These are phyloP conservation scores for Phalaenopsis hybrid DNA, from an alignment of 116 monocot genomes.

Conservation along the genomic window DNA sequence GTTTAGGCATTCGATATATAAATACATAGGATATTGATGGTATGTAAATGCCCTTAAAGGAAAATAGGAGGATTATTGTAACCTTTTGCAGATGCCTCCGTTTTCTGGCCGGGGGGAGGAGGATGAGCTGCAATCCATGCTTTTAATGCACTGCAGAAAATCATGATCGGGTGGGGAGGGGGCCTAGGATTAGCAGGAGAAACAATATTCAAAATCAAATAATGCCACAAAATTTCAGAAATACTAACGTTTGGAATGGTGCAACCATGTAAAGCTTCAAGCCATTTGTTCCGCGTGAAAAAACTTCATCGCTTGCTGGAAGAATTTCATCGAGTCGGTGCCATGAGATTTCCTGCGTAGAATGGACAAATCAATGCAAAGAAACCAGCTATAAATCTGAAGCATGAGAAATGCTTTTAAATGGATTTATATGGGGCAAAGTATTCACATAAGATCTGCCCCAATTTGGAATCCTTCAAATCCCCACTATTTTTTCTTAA, in stretches of 20 bases:
- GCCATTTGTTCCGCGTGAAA: conserved; percentile 68
- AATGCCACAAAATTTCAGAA: background rate
- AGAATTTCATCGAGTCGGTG: conserved; percentile 70
- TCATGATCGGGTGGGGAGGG: conserved; percentile 21
- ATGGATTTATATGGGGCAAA: background rate
- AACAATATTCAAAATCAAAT: background rate
- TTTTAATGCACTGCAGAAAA: conserved; percentile 1
- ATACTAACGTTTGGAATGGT: conserved; percentile 72
- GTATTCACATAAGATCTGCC: background rate
- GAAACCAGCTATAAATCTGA: background rate
- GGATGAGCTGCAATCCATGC: conserved; percentile 65
- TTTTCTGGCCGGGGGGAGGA: conserved; percentile 32
- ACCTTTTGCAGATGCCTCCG: conserved; percentile 57
- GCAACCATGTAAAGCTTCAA: conserved; percentile 99
- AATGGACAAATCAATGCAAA: background rate
- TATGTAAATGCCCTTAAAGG: too few species aligned
- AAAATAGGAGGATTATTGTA: background rate
- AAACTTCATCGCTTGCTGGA: conserved; percentile 61
- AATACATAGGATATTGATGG: too few species aligned
- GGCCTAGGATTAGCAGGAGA: background rate
- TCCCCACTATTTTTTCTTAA: background rate
- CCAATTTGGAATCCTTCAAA: background rate
- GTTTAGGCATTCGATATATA: too few species aligned
- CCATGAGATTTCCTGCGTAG: conserved; percentile 91
- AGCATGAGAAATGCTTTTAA: background rate